phyloP scores from a whole-genome alignment of 805 yeast genomes.

The Clavispora santaluciae region DNA sequence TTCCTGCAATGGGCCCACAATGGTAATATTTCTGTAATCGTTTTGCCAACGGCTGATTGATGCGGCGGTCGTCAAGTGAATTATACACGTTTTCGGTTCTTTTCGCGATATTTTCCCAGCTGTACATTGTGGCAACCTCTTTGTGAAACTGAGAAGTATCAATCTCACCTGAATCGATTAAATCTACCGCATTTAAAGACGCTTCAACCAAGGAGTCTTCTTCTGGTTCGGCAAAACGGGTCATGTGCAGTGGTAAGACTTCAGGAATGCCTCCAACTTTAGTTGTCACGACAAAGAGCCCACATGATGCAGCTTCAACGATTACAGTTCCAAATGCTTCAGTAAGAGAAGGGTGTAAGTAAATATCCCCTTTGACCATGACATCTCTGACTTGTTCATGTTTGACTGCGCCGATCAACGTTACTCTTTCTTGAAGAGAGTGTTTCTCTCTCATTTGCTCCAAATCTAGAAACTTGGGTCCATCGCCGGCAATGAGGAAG shows the following conservation, averaged over 20 bases:
- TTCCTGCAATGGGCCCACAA: conserved; percentile 83
- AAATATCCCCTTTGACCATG: conserved; percentile 91
- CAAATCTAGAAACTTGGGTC: conserved; percentile 89
- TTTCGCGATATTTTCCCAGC: conserved; percentile 84
- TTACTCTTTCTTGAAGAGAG: conserved; percentile 82
- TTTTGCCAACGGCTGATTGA: conserved; percentile 51
- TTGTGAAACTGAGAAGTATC: conserved; percentile 76
- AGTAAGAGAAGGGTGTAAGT: conserved; percentile 87
- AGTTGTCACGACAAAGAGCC: conserved; percentile 87
- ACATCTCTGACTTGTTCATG: conserved; percentile 93
- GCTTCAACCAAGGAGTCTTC: conserved; percentile 76
- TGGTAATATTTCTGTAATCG: conserved; percentile 61
- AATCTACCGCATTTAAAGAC: conserved; percentile 62
- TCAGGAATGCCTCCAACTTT: conserved; percentile 98
- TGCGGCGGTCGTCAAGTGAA: conserved; percentile 33
- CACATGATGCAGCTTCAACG: conserved; percentile 97
- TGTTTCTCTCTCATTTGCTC: conserved; percentile 92
- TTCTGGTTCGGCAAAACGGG: conserved; percentile 83
- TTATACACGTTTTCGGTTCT: conserved; percentile 83
- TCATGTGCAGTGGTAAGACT: conserved; percentile 90
- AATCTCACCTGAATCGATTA: conserved; percentile 51
- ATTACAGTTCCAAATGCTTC: conserved; percentile 98
- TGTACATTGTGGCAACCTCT: conserved; percentile 76
- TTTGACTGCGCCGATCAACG: conserved; percentile 76
- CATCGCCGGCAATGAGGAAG: conserved; percentile 92